Evolutionary conservation across 2,329 filamentous ascomycete species (phyloP).

Genomic region (Lasiodiplodia citricola): DNA sequence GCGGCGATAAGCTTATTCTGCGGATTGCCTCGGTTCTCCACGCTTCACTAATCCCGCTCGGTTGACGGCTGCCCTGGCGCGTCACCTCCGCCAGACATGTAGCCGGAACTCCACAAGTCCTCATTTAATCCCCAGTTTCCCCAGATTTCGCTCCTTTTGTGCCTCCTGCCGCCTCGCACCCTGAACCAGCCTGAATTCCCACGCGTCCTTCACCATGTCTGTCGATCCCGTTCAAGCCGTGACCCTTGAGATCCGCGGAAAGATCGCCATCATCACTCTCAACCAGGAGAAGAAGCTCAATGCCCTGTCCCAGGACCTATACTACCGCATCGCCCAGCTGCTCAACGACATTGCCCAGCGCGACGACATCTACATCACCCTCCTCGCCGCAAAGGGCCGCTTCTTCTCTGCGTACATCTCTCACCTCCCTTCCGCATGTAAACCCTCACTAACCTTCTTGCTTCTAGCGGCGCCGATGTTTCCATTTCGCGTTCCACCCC

Average conservation of each 20-base stretch:
- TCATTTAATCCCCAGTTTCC: not conserved
- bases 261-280: constrained; percentile 83
- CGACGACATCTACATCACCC: constrained; percentile 82
- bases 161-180: not conserved
- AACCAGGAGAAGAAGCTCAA: constrained; percentile 87
- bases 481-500: constrained; percentile 56
- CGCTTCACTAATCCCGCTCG: constrained; percentile 22
- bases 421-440: not conserved
- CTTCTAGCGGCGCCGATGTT: constrained; percentile 77
- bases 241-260: constrained; percentile 68
- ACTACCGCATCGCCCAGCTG: constrained; percentile 76
- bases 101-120: constrained; percentile 1
- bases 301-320: constrained; percentile 72
- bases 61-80: constrained; percentile 5
- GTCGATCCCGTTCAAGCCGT: constrained; percentile 51
- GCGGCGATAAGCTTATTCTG: constrained; percentile 2
- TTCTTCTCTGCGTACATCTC: constrained; percentile 82
- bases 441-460: not conserved
- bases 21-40: constrained; percentile 24
- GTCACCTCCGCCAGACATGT: constrained; percentile 21
- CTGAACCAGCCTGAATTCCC: not conserved
- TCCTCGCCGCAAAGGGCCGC: constrained; percentile 79
- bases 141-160: not conserved
- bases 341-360: constrained; percentile 78
- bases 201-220: constrained; percentile 2